Percentiles rank a stretch among this genome's conserved stretches.
Conservation (phyloP, 352 stramenopile species). For the Phytophthora kernoviae region DNA sequence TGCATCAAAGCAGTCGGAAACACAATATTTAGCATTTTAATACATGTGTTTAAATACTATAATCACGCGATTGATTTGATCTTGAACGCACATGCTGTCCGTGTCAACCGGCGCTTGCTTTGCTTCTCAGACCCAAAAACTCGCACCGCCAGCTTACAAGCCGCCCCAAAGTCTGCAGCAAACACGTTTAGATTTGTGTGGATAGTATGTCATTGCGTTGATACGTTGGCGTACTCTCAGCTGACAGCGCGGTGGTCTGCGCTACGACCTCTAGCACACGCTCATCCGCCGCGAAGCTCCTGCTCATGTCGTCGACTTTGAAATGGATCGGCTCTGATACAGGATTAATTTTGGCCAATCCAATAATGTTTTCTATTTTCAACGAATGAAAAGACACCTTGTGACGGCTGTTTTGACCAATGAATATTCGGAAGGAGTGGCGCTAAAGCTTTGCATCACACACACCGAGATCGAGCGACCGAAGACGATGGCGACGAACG, state of each 20-base stretch:
- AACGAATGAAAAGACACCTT: too few species aligned
- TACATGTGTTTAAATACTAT: background rate
- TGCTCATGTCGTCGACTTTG: constrained; percentile 35
- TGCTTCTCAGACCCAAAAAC: constrained; percentile 75
- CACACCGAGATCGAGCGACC: background rate
- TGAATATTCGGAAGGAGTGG: background rate
- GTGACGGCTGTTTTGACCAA: too few species aligned
- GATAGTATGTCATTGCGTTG: background rate
- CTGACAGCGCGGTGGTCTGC: constrained; percentile 34
- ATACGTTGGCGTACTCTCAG: constrained; percentile 41
- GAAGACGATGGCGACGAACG: constrained; percentile 64
- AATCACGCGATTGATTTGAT: background rate
- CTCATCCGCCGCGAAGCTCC: constrained; percentile 60
- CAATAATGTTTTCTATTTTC: background rate
- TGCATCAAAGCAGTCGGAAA: constrained; percentile 15
- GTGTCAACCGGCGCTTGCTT: constrained; percentile 59
- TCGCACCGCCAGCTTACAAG: constrained; percentile 58
- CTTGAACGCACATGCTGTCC: constrained; percentile 53
- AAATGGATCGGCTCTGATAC: constrained; percentile 24
- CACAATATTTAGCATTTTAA: background rate
- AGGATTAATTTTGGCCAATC: constrained; percentile 24
- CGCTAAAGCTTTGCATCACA: constrained; percentile 6
- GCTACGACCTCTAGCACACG: constrained; percentile 60
- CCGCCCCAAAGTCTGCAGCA: constrained; percentile 55
- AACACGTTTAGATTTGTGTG: background rate